These are phyloP conservation scores for Adenanthera pavonina DNA, from an alignment of 306 rosid genomes.

Conservation along the genomic window DNA sequence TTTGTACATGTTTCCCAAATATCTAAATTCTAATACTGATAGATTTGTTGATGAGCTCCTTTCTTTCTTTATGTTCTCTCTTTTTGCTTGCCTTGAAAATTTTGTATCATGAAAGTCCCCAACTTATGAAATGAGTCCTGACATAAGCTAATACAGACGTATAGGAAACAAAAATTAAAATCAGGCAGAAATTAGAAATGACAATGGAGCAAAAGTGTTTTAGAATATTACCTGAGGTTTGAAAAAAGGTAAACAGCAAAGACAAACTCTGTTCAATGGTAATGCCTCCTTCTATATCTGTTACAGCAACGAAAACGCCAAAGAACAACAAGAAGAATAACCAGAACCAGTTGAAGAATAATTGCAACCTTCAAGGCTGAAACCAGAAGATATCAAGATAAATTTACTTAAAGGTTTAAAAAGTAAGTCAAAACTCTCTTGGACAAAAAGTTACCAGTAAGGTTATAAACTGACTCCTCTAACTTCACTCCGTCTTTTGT, in stretches of 20 bases:
- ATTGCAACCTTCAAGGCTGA: slow-evolving; percentile 63
- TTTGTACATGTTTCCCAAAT: slow-evolving; percentile 1
- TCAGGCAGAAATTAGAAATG: not conserved
- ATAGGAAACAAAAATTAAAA: not conserved
- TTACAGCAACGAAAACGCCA: slow-evolving; percentile 38
- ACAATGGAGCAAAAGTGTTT: not conserved
- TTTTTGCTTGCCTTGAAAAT: not conserved
- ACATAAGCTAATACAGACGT: not conserved
- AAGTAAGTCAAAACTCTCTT: not conserved
- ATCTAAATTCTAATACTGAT: not conserved
- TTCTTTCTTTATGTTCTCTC: slow-evolving; percentile 11
- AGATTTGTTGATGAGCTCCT: slow-evolving; percentile 9
- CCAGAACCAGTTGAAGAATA: slow-evolving; percentile 51
- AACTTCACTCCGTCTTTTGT: slow-evolving; percentile 48
- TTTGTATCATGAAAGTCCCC: slow-evolving; percentile 11
- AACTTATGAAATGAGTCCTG: slow-evolving; percentile 2
- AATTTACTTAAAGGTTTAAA: slow-evolving; percentile 20
- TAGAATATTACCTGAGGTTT: slow-evolving; percentile 20
- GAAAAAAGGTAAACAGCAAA: not conserved
- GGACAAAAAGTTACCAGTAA: slow-evolving; percentile 56
- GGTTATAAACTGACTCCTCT: slow-evolving; percentile 61
- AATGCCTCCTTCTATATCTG: slow-evolving; percentile 53
- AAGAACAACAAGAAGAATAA: slow-evolving; percentile 36
- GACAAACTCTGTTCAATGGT: slow-evolving; percentile 33
- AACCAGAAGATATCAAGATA: slow-evolving; percentile 34